A percentile compares a stretch with the other conserved stretches of the same genome.
phyloP scores from a whole-genome alignment of 2,329 filamentous ascomycete species.

The Cordyceps farinosa region DNA sequence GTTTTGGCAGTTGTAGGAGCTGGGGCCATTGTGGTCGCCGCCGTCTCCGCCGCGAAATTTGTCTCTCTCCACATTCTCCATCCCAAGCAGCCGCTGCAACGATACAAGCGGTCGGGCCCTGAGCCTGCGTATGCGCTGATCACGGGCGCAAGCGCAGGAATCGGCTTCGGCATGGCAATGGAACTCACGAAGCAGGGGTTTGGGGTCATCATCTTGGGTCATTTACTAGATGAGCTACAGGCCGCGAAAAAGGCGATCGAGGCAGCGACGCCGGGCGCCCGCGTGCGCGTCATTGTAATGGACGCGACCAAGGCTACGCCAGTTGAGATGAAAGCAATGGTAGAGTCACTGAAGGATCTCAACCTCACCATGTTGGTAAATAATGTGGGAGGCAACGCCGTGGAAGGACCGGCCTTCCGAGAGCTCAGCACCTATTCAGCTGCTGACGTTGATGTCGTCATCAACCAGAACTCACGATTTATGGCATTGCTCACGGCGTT shows the following conservation, averaged over 20 bases:
- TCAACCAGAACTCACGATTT: not conserved
- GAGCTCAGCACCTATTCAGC: not conserved
- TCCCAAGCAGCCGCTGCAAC: not conserved
- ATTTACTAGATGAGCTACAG: slow-evolving; percentile 27
- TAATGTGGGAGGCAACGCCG: not conserved
- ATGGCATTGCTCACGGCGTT: not conserved
- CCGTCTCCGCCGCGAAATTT: slow-evolving; percentile 19
- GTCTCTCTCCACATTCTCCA: not conserved
- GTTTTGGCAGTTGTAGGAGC: not conserved
- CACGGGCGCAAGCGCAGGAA: not conserved
- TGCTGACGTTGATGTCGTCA: not conserved
- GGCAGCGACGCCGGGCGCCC: slow-evolving; percentile 21
- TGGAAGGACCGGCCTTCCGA: not conserved
- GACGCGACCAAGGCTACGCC: slow-evolving; percentile 24
- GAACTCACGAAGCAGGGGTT: not conserved
- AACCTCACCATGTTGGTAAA: not conserved
- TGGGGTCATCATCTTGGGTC: not conserved
- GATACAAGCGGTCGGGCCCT: not conserved
- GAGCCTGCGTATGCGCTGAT: not conserved
- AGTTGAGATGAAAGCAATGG: not conserved
- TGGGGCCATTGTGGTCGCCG: slow-evolving; percentile 28
- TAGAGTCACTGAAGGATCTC: not conserved
- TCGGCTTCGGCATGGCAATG: not conserved
- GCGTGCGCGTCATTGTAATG: slow-evolving; percentile 29
- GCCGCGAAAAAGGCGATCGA: slow-evolving; percentile 26